Percentiles rank a stretch among this genome's conserved stretches.
Evolutionary conservation across 768 basidiomycete species (phyloP).

Genomic region (Naganishia randhawae): DNA sequence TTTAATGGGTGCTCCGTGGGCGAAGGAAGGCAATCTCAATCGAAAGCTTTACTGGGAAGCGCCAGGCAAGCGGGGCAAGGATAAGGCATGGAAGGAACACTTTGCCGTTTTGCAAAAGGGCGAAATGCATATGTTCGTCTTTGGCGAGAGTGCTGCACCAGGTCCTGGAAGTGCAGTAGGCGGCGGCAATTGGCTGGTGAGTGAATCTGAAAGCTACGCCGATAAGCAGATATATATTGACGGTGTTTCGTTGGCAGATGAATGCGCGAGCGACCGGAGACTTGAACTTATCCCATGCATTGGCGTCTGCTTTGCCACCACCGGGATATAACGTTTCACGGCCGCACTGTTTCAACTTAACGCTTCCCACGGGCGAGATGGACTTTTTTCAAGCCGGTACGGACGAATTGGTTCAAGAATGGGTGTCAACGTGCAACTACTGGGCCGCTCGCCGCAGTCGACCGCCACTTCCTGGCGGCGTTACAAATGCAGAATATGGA

Average conservation of each 20-base stretch:
- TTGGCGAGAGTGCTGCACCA: constrained; percentile 53
- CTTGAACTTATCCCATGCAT: constrained; percentile 76
- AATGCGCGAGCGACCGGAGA: constrained; percentile 82
- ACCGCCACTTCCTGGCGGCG: constrained; percentile 90
- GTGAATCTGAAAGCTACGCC: constrained; percentile 48
- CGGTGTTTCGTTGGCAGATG: constrained; percentile 56
- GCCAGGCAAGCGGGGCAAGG: constrained; percentile 73
- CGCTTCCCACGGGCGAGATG: constrained; percentile 80
- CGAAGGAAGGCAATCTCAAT: constrained; percentile 93
- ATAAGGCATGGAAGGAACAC: constrained; percentile 87
- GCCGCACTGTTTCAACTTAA: constrained; percentile 91
- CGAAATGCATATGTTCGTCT: constrained; percentile 90
- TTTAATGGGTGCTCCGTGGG: constrained; percentile 93
- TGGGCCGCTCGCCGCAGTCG: constrained; percentile 96
- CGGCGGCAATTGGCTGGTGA: constrained; percentile 95
- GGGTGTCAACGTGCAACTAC: constrained; percentile 99
- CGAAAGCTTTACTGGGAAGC: constrained; percentile 93
- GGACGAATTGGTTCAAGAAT: constrained; percentile 96
- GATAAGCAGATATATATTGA: not conserved
- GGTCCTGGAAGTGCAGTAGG: constrained; percentile 64
- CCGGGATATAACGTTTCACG: constrained; percentile 88
- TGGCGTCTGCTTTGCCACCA: constrained; percentile 80
- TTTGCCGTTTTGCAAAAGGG: constrained; percentile 96
- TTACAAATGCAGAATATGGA: constrained; percentile 99
- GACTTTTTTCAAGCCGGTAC: constrained; percentile 99